Evolutionary conservation across 805 yeast species (phyloP), one percentile per base, ranked within the genome.

Genomic region (Schizosaccharomyces lindneri): DNA sequence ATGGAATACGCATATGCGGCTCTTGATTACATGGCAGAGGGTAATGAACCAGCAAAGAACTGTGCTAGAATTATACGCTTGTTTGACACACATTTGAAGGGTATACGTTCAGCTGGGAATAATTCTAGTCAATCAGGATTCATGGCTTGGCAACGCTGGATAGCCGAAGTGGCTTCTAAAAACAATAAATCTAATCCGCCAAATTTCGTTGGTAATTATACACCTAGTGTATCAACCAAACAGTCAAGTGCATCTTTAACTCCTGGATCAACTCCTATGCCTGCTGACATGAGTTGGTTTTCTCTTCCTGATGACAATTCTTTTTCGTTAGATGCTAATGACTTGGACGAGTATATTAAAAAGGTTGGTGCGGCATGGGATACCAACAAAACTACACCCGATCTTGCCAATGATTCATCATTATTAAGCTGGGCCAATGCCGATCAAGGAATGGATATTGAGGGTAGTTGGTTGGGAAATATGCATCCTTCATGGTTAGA

Each of bases 141-240:
- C 13, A 51, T 51, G 57, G 57, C 57, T 21, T 51, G 57, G 57
- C 57, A 51, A 29, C 31, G 36, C n/a, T 51, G 57, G 57, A 29
- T 51, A 17, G 57, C 57, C 31, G 57, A 51, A 51, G 57, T 51
- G 3, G 21, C 57, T 6, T 17, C 31, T 27, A 51, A 51, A 51
- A 29, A 51, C 17, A 17, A 29, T 36, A 36, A 36, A 36, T 9
- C 41, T 13, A 36, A 5, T 13, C 41, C 13, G 15, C 1, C 41
- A 1, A 36, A 7, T 36, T 36, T 36, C 11, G 41, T 7, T 36
- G 17, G 41, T 36, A 36, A 4, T 36, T 36, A 36, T 36, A 36
- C 41, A 36, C 41, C 41, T 3, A 36, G 41, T 36, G 41, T 36
- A 36, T 36, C 41, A 36, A 36, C 41, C 13, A 13, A 13, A 11